Conservation (phyloP, 2,329 filamentous ascomycete genomes). For the Alternaria longipes region DNA sequence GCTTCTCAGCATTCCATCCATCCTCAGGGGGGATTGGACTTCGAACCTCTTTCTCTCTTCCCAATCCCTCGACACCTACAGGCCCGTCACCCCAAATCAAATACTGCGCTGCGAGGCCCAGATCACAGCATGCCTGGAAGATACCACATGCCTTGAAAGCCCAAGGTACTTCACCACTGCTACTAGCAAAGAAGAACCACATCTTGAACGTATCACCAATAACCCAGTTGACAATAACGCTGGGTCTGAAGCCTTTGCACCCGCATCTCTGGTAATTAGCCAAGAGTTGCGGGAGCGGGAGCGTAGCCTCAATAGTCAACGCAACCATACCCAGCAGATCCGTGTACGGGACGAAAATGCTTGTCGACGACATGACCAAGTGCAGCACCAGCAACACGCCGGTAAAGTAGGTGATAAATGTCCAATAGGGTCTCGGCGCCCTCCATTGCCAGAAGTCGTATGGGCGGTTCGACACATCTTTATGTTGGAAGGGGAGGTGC, state of each 20-base stretch:
- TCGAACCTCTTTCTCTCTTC: slow-evolving; percentile 33
- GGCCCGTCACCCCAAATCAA: slow-evolving; percentile 49
- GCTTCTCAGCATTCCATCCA: slow-evolving; percentile 23
- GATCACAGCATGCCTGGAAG: slow-evolving; percentile 81
- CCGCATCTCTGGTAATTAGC: slow-evolving; percentile 74
- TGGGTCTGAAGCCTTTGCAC: slow-evolving; percentile 80
- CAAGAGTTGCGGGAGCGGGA: slow-evolving; percentile 81
- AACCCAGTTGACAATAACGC: slow-evolving; percentile 80
- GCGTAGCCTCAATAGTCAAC: slow-evolving; percentile 79
- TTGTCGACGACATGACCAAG: slow-evolving; percentile 68
- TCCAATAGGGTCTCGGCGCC: slow-evolving; percentile 79
- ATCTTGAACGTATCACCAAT: slow-evolving; percentile 86
- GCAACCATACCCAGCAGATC: slow-evolving; percentile 76
- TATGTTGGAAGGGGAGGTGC: slow-evolving; percentile 68
- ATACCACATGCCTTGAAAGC: slow-evolving; percentile 84
- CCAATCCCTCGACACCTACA: slow-evolving; percentile 15
- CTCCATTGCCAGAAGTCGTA: slow-evolving; percentile 88
- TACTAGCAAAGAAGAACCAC: slow-evolving; percentile 77
- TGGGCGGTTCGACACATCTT: slow-evolving; percentile 63
- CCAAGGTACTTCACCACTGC: slow-evolving; percentile 72
- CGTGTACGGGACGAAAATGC: slow-evolving; percentile 72
- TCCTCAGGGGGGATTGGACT: slow-evolving; percentile 34
- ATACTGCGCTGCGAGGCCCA: slow-evolving; percentile 78
- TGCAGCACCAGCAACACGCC: slow-evolving; percentile 69
- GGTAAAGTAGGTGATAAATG: slow-evolving; percentile 75